Evolutionary conservation across 2,329 filamentous ascomycete genomes (phyloP).

Genomic region (Cephalotrichum gorgonifer): DNA sequence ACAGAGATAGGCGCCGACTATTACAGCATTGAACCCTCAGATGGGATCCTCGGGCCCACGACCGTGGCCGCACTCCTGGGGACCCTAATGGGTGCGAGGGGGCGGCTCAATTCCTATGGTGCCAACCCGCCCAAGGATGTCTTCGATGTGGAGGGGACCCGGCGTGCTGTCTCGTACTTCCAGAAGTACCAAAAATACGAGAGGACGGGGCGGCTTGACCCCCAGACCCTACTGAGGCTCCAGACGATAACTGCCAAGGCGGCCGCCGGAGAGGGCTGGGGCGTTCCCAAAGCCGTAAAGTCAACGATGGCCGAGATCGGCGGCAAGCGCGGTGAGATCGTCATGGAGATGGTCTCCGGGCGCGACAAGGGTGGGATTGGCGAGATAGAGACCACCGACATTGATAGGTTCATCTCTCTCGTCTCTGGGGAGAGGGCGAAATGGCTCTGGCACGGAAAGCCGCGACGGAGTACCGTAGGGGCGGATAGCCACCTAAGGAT

Average conservation of each 20-base stretch:
- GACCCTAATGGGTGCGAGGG: slow-evolving; percentile 79
- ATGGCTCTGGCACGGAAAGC: slow-evolving; percentile 92
- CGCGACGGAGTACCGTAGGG: slow-evolving; percentile 49
- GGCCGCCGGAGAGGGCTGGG: slow-evolving; percentile 81
- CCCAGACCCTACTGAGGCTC: slow-evolving; percentile 69
- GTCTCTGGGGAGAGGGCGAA: slow-evolving; percentile 75
- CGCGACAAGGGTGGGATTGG: slow-evolving; percentile 83
- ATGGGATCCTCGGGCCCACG: slow-evolving; percentile 85
- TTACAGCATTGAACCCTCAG: slow-evolving; percentile 84
- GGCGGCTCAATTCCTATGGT: slow-evolving; percentile 74
- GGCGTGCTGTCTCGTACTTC: slow-evolving; percentile 76
- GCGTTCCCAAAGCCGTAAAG: slow-evolving; percentile 87
- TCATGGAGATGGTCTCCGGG: slow-evolving; percentile 86
- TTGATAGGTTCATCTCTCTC: slow-evolving; percentile 71
- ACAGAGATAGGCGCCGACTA: slow-evolving; percentile 83
- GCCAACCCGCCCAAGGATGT: slow-evolving; percentile 83
- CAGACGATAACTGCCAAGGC: slow-evolving; percentile 83
- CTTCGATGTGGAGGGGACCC: slow-evolving; percentile 75
- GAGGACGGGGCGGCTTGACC: slow-evolving; percentile 68
- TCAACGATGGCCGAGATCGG: slow-evolving; percentile 89
- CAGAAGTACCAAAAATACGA: slow-evolving; percentile 81
- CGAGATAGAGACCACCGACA: slow-evolving; percentile 84
- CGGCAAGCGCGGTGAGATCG: slow-evolving; percentile 87
- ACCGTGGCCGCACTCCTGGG: slow-evolving; percentile 84
- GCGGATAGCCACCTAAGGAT: slow-evolving; percentile 35